Evolutionary conservation across 306 rosid species (phyloP).

Genomic region (Glycine soja): DNA sequence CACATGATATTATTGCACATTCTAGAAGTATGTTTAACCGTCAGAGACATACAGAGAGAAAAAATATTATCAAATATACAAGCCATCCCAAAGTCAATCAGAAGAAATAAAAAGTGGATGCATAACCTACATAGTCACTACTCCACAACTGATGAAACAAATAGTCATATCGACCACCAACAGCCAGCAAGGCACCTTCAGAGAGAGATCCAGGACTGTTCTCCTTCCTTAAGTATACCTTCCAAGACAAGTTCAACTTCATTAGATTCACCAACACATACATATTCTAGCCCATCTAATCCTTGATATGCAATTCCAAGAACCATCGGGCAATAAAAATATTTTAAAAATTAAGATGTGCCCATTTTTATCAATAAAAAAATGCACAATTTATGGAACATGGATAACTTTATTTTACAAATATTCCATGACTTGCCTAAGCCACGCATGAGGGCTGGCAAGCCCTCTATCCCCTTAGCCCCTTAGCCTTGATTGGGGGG

Average conservation of each 20-base stretch:
- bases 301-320: constrained; percentile 36
- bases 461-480: too few relatives aligned
- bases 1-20: constrained; percentile 9
- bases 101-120: constrained; percentile 29
- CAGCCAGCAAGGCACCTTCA: constrained; percentile 85
- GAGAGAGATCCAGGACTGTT: constrained; percentile 70
- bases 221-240: constrained; percentile 89
- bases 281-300: constrained; percentile 22
- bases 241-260: constrained; percentile 50
- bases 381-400: background rate
- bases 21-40: constrained; percentile 36
- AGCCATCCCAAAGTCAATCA: constrained; percentile 25
- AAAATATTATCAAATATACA: constrained; percentile 36
- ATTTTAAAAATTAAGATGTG: constrained; percentile 13
- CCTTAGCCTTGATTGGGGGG: too few relatives aligned
- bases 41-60: constrained; percentile 24
- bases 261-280: constrained; percentile 39
- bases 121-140: constrained; percentile 67
- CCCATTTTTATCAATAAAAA: constrained; percentile 18
- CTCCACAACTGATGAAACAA: constrained; percentile 80
- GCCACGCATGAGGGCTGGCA: too few relatives aligned
- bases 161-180: constrained; percentile 91
- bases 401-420: constrained; percentile 9
- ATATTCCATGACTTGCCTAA: constrained; percentile 19
- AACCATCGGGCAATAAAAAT: constrained; percentile 21